Base-by-base conservation (phyloP, 495 filamentous ascomycete species). In the Neurospora terricola region DNA sequence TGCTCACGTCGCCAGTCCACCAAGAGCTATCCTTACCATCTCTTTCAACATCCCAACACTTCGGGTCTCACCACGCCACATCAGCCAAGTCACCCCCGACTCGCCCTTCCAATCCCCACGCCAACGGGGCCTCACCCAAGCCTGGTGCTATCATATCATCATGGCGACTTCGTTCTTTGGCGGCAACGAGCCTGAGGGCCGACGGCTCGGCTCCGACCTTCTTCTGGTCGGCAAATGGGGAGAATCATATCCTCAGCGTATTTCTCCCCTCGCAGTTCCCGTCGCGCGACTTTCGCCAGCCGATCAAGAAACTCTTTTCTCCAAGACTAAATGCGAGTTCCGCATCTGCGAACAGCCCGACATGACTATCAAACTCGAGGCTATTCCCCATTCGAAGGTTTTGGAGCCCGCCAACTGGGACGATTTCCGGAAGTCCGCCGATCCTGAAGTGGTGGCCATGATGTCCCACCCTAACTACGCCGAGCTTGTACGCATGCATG, bases 161-260 rank as follows among this genome's bases (percentile, higher is more conserved):
- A 54, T 72, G 36, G 70, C 76, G 34, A 69, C 54, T 12, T 75
- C 76, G 0, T 78, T 75, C 71, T 74, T 78, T 45, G 75, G 76
- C 42, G 73, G 72, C 27, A 38, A 21, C 4, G 75, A 79, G 73
- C 71, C 71, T 37, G 72, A 72, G 71, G 77, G 72, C 38, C 79
- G 73, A 43, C 72, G 71, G 27, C 75, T 80, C 14, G 76, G 75
- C 38, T 73, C 72, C 21, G 76, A 79, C 42, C 48, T 80, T 23
- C 36, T 66, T 10, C 69, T 77, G 3, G 21, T 80, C 11, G 76
- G 68, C 27, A 78, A 80, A 66, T 80, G 78, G 78, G 30, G 70
- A 9, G 27, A 37, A 6, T 37, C 73, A 30, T 71, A 75, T 14
- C 42, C 71, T 14, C 6, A 27, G 1, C 71, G 54, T 21, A 48